phyloP scores from a whole-genome alignment of 768 basidiomycete species.

The Russula compacta region DNA sequence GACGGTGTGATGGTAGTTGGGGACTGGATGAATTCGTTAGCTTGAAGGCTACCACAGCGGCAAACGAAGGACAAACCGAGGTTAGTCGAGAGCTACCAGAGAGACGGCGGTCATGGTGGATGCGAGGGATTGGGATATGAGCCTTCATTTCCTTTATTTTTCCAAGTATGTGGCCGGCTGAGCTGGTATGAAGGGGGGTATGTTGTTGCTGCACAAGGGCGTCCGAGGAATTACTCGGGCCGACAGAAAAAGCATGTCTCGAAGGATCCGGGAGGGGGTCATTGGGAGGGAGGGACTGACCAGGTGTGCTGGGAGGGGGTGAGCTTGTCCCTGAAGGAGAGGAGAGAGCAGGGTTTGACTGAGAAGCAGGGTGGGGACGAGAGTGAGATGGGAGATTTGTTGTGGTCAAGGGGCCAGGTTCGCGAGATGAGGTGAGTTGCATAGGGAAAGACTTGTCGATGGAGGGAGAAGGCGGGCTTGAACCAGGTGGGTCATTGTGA shows the following conservation, averaged over 20 bases:
- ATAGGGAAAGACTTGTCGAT: conserved; percentile 22
- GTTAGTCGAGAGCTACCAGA: conserved; percentile 28
- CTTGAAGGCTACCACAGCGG: background rate
- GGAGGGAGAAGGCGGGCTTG: conserved; percentile 26
- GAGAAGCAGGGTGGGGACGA: conserved; percentile 26
- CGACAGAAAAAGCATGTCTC: conserved; percentile 24
- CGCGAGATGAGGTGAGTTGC: conserved; percentile 21
- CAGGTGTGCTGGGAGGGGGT: conserved; percentile 61
- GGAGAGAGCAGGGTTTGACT: conserved; percentile 50
- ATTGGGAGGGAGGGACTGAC: conserved; percentile 37
- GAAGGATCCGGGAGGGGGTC: conserved; percentile 33
- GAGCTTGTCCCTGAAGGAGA: conserved; percentile 66
- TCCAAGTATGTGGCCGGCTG: conserved; percentile 15
- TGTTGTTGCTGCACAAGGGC: conserved; percentile 30
- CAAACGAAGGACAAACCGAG: conserved; percentile 22
- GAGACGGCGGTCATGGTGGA: conserved; percentile 21
- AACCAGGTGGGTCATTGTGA: conserved; percentile 23
- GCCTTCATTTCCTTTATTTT: conserved; percentile 24
- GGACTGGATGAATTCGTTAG: conserved; percentile 21
- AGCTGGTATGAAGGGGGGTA: conserved; percentile 23
- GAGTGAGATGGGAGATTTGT: conserved; percentile 28
- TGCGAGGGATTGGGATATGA: conserved; percentile 20
- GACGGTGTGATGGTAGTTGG: conserved; percentile 22
- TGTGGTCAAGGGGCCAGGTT: conserved; percentile 30
- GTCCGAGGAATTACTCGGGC: conserved; percentile 26